Conservation (phyloP, 2,329 filamentous ascomycete genomes). For the Diplodia scrobiculata region DNA sequence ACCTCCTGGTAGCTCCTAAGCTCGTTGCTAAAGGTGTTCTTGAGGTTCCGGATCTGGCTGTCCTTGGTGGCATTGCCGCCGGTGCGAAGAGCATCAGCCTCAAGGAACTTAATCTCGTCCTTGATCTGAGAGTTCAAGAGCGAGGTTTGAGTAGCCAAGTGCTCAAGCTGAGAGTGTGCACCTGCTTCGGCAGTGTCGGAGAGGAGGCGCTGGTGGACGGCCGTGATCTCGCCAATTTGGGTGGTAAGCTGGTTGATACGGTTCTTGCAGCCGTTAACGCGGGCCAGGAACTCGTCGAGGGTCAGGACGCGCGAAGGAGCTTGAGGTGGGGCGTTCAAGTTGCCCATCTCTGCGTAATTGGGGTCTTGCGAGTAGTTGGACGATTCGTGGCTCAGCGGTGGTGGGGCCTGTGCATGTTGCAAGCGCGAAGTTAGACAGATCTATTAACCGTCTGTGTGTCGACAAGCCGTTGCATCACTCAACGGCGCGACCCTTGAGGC, state of each 20-base stretch:
- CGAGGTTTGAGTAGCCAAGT: constrained; percentile 69
- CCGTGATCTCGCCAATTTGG: constrained; percentile 68
- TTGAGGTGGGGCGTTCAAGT: constrained; percentile 32
- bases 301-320: constrained; percentile 56
- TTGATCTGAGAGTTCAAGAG: constrained; percentile 74
- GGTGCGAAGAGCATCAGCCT: constrained; percentile 69
- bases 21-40: constrained; percentile 70
- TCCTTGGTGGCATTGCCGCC: constrained; percentile 66
- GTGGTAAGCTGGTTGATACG: constrained; percentile 68
- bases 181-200: constrained; percentile 60
- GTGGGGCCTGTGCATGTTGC: constrained; percentile 32
- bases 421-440: constrained; percentile 36
- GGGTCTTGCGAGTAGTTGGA: constrained; percentile 47
- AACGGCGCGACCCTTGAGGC: not conserved
- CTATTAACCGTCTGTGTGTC: not conserved
- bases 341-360: constrained; percentile 39
- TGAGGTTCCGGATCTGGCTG: constrained; percentile 69
- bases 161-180: constrained; percentile 62
- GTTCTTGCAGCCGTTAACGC: constrained; percentile 66
- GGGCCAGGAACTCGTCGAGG: constrained; percentile 68
- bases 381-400: constrained; percentile 41
- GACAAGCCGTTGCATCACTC: not conserved
- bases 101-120: constrained; percentile 75
- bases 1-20: constrained; percentile 70
- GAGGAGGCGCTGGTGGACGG: constrained; percentile 71